Evolutionary conservation across 768 basidiomycete species (phyloP), one percentile per base, ranked within the genome.

Genomic region (Imleria badia): DNA sequence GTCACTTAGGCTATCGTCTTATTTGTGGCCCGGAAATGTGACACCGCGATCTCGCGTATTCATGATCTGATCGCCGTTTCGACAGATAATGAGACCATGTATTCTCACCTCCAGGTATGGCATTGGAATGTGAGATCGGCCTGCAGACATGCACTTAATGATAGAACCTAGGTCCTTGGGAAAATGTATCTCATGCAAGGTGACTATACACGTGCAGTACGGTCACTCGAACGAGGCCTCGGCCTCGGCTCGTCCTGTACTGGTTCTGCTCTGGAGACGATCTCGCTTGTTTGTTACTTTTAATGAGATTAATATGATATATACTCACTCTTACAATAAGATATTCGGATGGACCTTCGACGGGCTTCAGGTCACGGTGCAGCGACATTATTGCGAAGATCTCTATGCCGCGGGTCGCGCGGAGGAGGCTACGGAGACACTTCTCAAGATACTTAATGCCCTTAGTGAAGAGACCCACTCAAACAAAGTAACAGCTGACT

Each of bases 341-440:
- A 48, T 58, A 49, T 58, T 54, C 17, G 42, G 29, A 36, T 53
- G 56, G 56, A 31, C 1, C 10, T 57, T 57, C 9, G 56, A 57
- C 7, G 34, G 33, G 5, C 51, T 53, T 40, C 29, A 1, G 1
- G 34, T 53, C 10, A 42, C 22, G 1, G 45, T 5, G 6, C 14
- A 35, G 3, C 43, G n/a, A 8, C 5, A 2, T 34, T 9, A 34
- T 17, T 49, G 49, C 11, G 49, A 51, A 23, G 22, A 9, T 26
- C 33, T 43, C 14, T 9, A 10, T 41, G 45, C 30, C 1, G 3
- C 45, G 7, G 45, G 52, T 34, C 45, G 31, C 13, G 39, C 9
- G 33, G 33, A 34, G 11, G 33, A 34, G 33, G 10, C 33, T 3
- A 14, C 5, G 33, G 33, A 34, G 33, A 8, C 14, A 10, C 33